A percentile compares a stretch with the other conserved stretches of the same genome.
Conservation (phyloP, 2,329 filamentous ascomycete species). For the Colletotrichum orbiculare region DNA sequence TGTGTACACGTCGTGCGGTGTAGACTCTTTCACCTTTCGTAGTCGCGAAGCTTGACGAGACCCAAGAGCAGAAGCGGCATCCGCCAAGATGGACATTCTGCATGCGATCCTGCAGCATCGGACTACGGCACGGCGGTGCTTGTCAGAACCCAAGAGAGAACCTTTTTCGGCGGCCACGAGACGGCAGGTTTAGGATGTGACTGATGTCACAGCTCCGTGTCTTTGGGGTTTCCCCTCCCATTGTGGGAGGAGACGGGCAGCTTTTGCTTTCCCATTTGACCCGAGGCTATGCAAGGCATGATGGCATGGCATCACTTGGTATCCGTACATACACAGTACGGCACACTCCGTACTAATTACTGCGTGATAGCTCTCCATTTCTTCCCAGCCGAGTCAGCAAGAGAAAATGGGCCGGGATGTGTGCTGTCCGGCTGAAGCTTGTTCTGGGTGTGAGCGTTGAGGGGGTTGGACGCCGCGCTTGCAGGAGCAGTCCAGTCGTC, state of each 20-base stretch:
- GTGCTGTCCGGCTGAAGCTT: slow-evolving; percentile 33
- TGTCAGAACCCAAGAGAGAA: background rate
- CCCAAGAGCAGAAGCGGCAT: background rate
- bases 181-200: slow-evolving; percentile 10
- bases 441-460: background rate
- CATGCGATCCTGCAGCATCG: slow-evolving; percentile 6
- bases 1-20: too few species aligned
- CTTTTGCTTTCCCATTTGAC: slow-evolving; percentile 10
- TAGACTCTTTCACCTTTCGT: too few species aligned
- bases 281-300: slow-evolving; percentile 27
- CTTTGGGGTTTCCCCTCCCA: background rate
- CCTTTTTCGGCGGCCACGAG: too few species aligned
- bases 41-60: background rate
- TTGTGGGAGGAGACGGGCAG: too few species aligned
- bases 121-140: slow-evolving; percentile 8
- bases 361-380: background rate
- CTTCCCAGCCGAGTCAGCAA: slow-evolving; percentile 23
- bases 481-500: background rate
- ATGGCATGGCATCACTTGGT: slow-evolving; percentile 2
- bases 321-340: background rate
- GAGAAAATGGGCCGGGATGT: slow-evolving; percentile 20
- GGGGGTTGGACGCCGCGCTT: slow-evolving; percentile 17
- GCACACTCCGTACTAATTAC: background rate
- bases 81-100: background rate
- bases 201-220: slow-evolving; percentile 18